Percentiles rank a stretch among this genome's conserved stretches.
phyloP scores from a whole-genome alignment of 768 basidiomycete species.

The Leccinum pellstonianum region DNA sequence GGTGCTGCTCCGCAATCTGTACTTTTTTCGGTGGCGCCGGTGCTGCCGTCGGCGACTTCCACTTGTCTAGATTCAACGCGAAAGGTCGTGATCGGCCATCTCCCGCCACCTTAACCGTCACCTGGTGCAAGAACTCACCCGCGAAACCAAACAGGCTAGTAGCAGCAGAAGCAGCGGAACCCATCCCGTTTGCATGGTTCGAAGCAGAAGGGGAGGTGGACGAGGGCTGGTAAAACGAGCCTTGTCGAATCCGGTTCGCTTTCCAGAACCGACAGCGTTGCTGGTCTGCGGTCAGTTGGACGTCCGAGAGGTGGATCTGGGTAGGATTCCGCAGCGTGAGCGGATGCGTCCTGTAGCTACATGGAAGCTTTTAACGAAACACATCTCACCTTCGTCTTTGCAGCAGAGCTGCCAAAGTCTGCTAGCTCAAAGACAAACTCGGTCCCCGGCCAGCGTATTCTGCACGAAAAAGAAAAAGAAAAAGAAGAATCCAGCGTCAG shows the following conservation, averaged over 20 bases:
- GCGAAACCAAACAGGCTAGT: slow-evolving; percentile 19
- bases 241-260: slow-evolving; percentile 29
- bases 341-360: not conserved
- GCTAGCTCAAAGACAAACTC: slow-evolving; percentile 28
- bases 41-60: slow-evolving; percentile 21
- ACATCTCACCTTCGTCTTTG: slow-evolving; percentile 30
- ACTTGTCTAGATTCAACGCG: slow-evolving; percentile 20
- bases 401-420: slow-evolving; percentile 24
- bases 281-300: slow-evolving; percentile 18
- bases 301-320: slow-evolving; percentile 28
- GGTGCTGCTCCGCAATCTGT: slow-evolving; percentile 15
- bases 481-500: not conserved
- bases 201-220: slow-evolving; percentile 4
- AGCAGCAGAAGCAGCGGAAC: slow-evolving; percentile 4
- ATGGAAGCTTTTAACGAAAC: not conserved
- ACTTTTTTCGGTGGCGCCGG: slow-evolving; percentile 15
- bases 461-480: slow-evolving; percentile 1
- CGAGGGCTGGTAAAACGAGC: slow-evolving; percentile 30
- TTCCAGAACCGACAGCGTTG: slow-evolving; percentile 34
- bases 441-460: slow-evolving; percentile 32
- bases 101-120: not conserved
- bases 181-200: slow-evolving; percentile 12
- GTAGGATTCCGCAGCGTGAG: not conserved
- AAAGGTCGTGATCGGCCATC: not conserved
- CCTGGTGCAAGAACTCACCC: slow-evolving; percentile 14